A percentile compares a stretch with the other conserved stretches of the same genome.
Conservation (phyloP, 169 alveolate genomes). For the Cryptosporidium ubiquitum region DNA sequence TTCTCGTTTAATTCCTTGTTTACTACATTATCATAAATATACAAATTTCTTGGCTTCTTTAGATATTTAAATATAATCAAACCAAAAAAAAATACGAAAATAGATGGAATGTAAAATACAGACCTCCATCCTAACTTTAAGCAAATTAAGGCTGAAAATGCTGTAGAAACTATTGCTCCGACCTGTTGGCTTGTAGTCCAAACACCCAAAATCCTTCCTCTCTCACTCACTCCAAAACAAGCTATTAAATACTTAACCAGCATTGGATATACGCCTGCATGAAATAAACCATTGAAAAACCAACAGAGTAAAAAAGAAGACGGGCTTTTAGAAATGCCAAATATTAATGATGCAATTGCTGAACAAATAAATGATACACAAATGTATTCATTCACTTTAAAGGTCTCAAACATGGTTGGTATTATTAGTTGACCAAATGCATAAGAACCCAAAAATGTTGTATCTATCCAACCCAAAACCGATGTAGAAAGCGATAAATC, state of each 20-base stretch:
- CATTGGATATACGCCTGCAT: constrained; percentile 79
- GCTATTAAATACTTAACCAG: constrained; percentile 70
- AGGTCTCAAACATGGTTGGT: constrained; percentile 73
- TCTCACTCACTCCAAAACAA: constrained; percentile 42
- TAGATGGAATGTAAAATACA: constrained; percentile 75
- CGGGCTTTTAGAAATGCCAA: constrained; percentile 50
- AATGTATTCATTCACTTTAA: constrained; percentile 1
- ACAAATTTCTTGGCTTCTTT: constrained; percentile 13
- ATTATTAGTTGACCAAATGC: constrained; percentile 79
- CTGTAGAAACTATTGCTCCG: constrained; percentile 79
- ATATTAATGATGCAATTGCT: constrained; percentile 62
- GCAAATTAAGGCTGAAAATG: constrained; percentile 76
- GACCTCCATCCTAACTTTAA: constrained; percentile 78
- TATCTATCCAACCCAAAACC: constrained; percentile 78
- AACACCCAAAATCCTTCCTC: constrained; percentile 77
- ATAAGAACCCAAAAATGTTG: constrained; percentile 78
- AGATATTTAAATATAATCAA: constrained; percentile 42
- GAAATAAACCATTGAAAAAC: constrained; percentile 77
- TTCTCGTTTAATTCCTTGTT: neutral
- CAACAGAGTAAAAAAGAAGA: constrained; percentile 38
- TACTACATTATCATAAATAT: constrained; percentile 7
- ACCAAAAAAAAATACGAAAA: constrained; percentile 69
- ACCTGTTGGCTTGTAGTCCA: constrained; percentile 81
- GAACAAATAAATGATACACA: constrained; percentile 65
- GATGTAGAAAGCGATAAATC: constrained; percentile 63